A percentile compares a stretch with the other conserved stretches of the same genome.
phyloP scores from a whole-genome alignment of 1,284 basidiomycete species.

The Leccinum griseonigrum region DNA sequence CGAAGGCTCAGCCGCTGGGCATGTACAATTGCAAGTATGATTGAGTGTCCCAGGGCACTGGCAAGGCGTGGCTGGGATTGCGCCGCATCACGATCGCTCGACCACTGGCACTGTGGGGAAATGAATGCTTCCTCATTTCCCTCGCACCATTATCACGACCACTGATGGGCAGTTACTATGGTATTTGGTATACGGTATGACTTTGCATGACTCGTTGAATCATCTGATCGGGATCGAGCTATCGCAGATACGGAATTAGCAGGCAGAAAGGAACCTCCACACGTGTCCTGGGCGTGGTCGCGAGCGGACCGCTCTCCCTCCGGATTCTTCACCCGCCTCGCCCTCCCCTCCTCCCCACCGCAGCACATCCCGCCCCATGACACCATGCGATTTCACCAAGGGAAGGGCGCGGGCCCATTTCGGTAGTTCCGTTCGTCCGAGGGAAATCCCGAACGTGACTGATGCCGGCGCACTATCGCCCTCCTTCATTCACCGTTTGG shows the following conservation, averaged over 20 bases:
- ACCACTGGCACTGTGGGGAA: conserved; percentile 4
- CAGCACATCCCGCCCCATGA: neutral
- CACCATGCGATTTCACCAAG: conserved; percentile 2
- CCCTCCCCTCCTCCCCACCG: neutral
- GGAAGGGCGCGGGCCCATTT: neutral
- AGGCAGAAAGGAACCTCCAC: neutral
- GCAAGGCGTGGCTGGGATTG: neutral
- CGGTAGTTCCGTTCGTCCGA: conserved; percentile 7
- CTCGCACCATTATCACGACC: conserved; percentile 5
- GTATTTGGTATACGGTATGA: neutral
- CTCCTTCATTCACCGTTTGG: neutral
- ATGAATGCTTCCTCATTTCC: conserved; percentile 20
- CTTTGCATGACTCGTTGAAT: neutral
- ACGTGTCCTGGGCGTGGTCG: conserved; percentile 14
- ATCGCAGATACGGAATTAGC: conserved; percentile 6
- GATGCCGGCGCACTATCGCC: conserved; percentile 19
- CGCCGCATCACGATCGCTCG: conserved; percentile 10
- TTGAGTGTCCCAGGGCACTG: conserved; percentile 12
- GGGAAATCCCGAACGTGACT: conserved; percentile 7
- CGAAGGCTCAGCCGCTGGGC: conserved; percentile 6
- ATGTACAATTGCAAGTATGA: conserved; percentile 9
- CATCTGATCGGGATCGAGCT: conserved; percentile 1
- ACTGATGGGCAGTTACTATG: conserved; percentile 1
- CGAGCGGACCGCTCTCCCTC: neutral
- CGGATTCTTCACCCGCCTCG: neutral